Percentiles rank a stretch among this genome's conserved stretches.
Conservation (phyloP, 129 eudicot genomes). For the Logfia minima region DNA sequence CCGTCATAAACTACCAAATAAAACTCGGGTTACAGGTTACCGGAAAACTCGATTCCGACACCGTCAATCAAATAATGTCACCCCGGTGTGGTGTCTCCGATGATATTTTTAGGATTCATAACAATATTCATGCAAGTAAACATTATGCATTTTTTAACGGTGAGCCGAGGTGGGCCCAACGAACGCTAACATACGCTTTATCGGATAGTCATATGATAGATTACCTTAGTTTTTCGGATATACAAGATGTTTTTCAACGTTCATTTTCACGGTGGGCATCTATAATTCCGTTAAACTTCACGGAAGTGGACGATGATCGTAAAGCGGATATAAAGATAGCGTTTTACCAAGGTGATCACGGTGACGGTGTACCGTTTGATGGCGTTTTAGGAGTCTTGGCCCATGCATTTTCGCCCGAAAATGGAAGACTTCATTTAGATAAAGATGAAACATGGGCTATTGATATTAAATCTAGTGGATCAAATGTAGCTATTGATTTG, state of each 20-base stretch:
- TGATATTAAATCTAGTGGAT: constrained; percentile 40
- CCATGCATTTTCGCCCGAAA: constrained; percentile 86
- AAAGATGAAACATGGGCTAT: constrained; percentile 84
- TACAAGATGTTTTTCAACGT: constrained; percentile 44
- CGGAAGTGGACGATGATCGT: constrained; percentile 43
- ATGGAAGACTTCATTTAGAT: constrained; percentile 79
- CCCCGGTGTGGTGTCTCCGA: constrained; percentile 83
- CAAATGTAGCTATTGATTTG: constrained; percentile 69
- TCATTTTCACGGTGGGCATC: constrained; percentile 76
- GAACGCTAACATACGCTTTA: constrained; percentile 67
- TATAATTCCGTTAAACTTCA: constrained; percentile 70
- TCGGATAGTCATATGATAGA: constrained; percentile 44
- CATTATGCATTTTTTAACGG: constrained; percentile 61
- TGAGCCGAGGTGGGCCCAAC: constrained; percentile 62
- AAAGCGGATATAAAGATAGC: constrained; percentile 64
- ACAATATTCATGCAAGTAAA: constrained; percentile 36
- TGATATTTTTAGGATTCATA: not conserved
- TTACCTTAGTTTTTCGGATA: constrained; percentile 42
- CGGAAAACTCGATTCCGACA: constrained; percentile 60
- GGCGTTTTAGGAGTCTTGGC: constrained; percentile 81
- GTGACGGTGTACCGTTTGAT: constrained; percentile 88
- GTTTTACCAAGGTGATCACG: constrained; percentile 74
- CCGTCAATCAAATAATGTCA: constrained; percentile 58
- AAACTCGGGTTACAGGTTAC: constrained; percentile 59
- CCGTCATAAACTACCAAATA: constrained; percentile 54